Percentiles rank a stretch among this genome's conserved stretches.
Conservation (phyloP, 1,284 basidiomycete species). For the Leccinum pallidistipes region DNA sequence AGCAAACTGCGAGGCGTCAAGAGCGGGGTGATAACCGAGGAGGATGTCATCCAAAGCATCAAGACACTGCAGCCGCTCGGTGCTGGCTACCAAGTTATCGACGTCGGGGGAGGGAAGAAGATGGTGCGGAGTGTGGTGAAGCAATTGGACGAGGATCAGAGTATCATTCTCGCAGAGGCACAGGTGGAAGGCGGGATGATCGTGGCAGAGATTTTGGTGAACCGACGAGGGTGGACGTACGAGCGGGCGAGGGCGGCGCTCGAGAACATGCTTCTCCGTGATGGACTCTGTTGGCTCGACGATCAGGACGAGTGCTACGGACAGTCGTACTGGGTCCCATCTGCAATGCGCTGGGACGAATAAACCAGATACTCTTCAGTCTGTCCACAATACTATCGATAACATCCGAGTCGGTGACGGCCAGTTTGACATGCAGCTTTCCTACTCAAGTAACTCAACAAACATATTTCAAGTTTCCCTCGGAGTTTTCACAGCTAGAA, state of each 20-base stretch:
- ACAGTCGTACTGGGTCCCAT: constrained; percentile 78
- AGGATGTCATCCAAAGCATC: constrained; percentile 86
- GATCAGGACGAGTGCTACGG: constrained; percentile 71
- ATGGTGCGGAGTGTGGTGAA: constrained; percentile 75
- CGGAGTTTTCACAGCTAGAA: not conserved
- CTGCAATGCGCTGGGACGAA: constrained; percentile 80
- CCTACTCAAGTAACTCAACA: too few relatives aligned
- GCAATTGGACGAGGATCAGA: constrained; percentile 83
- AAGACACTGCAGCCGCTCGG: constrained; percentile 86
- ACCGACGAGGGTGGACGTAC: constrained; percentile 71
- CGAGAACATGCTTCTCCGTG: constrained; percentile 86
- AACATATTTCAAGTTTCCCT: not conserved
- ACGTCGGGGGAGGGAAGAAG: constrained; percentile 61
- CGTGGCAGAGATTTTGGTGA: constrained; percentile 57
- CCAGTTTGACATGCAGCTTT: not conserved
- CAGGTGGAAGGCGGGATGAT: constrained; percentile 66
- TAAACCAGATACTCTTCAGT: constrained; percentile 25
- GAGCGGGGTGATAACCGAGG: constrained; percentile 74
- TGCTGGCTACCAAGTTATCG: constrained; percentile 86
- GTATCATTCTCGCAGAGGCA: constrained; percentile 73
- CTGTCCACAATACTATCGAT: not conserved
- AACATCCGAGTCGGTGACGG: not conserved
- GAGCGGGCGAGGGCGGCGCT: constrained; percentile 78
- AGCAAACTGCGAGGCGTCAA: constrained; percentile 71
- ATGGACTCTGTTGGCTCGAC: constrained; percentile 95